Conservation (phyloP, 495 filamentous ascomycete species). For the Tuber aestivum region DNA sequence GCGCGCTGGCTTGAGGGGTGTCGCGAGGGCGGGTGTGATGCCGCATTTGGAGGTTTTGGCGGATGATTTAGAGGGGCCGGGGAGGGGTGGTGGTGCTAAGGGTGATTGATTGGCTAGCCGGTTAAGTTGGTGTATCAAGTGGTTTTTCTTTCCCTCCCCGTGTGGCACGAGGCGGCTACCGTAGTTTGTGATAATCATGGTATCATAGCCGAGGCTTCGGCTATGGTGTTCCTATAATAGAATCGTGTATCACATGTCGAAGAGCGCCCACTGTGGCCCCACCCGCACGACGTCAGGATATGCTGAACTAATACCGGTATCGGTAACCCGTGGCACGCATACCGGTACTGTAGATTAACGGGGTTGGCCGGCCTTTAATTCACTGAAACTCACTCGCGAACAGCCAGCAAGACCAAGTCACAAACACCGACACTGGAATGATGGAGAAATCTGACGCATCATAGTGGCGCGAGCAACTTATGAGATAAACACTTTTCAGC, state of each 20-base stretch:
- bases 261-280: background rate
- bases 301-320: background rate
- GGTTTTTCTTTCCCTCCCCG: background rate
- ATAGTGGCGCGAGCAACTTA: background rate
- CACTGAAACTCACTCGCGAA: background rate
- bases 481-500: background rate
- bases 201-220: background rate
- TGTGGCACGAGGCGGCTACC: background rate
- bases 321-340: background rate
- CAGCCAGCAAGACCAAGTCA: background rate
- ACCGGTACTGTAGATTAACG: too few relatives aligned
- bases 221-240: background rate
- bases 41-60: conserved; percentile 56
- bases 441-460: background rate
- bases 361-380: background rate
- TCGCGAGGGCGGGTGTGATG: conserved; percentile 55
- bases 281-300: background rate
- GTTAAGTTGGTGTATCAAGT: background rate
- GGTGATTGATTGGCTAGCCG: background rate
- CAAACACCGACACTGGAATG: background rate
- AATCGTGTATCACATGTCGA: background rate
- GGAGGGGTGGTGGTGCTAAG: conserved; percentile 21
- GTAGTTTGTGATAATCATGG: background rate
- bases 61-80: conserved; percentile 52
- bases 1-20: conserved; percentile 52